Base-by-base conservation (phyloP, 139 green algal genomes). In the Auxenochlorella protothecoides region DNA sequence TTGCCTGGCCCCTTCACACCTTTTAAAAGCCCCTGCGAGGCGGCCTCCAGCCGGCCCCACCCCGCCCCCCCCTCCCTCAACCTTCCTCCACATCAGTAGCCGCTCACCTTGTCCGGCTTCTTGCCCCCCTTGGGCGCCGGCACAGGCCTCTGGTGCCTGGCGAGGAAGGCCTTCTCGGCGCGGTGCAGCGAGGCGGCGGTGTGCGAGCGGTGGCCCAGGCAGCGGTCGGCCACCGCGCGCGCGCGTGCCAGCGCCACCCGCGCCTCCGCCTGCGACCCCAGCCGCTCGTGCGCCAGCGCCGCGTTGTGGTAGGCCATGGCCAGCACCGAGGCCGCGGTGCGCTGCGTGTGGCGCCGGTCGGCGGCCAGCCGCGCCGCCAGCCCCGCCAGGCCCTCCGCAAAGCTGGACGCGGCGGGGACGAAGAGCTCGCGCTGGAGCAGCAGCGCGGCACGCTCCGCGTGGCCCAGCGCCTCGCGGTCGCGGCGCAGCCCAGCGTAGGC, bases 271-370 rank as follows among this genome's bases (percentile, higher is more conserved):
- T 74, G 59, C 53, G 59, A 56, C 53, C 63, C 68, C 72, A 82
- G 72, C 63, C 72, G 68, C 57, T 82, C 77, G 27, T 82, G 77
- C 68, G 79, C 77, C 51, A 82, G 62, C 13, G 63, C 77, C 12
- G 72, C 72, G 54, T 82, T 82, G 69, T 82, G 77, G 16, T 82
- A 82, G 6, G 77, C 68, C 69, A 82, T 82, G 51, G 77, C 77
- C 67, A 82, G 71, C 61, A 82, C 61, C 15, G 79, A 76, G 65
- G 69, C 77, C 6, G 53, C 60, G 27, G 13, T 55, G 14, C 79
- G 62, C n/a, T 69, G 27, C 27, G 27, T 1, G 27, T 44, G 27
- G 27, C 27, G 27, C 27, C 27, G 27, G 27, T 44, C 27, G 27
- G 11, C 67, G 11, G 67, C 67, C 13, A 6, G 13, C 15, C 6